Base-by-base conservation (phyloP, 2,329 filamentous ascomycete genomes). In the Huntiella moniliformis region DNA sequence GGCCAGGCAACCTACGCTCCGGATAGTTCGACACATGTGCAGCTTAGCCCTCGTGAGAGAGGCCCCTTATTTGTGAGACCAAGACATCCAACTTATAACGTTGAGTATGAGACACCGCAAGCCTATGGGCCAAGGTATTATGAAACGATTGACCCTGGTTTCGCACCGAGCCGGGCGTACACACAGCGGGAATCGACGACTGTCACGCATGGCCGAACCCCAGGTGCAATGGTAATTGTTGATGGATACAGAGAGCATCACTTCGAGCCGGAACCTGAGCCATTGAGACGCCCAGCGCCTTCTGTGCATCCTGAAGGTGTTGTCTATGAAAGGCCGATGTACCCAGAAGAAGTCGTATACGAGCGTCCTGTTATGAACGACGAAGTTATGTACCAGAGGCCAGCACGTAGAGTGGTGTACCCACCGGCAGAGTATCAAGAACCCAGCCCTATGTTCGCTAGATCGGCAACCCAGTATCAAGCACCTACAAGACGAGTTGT, bases 211-310 rank as follows among this genome's bases (percentile, higher is more conserved):
- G 22, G 22, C 8, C 59, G 66, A 42, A 67, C 72, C 5, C 68
- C 72, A 13, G 64, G 72, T 39, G 66, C 77, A 46, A 75, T 79
- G 51, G 79, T 94, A 51, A 69, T 93, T 32, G 68, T 92, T 46
- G 87, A 95, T 61, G 76, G 82, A 51, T 83, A 78, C 60, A 86
- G 86, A 36, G 82, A 83, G 57, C 77, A 84, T 57, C 95, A 87
- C 62, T 59, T 70, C 50, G 73, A 78, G 53, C 71, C 74, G 18
- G 16, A 17, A 1, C 41, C n/a, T 15, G 11, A 22, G 4, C 16
- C 11, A 17, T n/a, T 17, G 22, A 34, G 44, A 33, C 40, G 31
- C 5, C 44, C 31, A 32, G 31, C 31, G n/a, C n/a, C 40, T 13
- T 15, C 45, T 5, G 17, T 28, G 5, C 41, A 8, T 28, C 22